Evolutionary conservation across 257 asterid genomes (phyloP).

Genomic region (Forsythia suspensa): DNA sequence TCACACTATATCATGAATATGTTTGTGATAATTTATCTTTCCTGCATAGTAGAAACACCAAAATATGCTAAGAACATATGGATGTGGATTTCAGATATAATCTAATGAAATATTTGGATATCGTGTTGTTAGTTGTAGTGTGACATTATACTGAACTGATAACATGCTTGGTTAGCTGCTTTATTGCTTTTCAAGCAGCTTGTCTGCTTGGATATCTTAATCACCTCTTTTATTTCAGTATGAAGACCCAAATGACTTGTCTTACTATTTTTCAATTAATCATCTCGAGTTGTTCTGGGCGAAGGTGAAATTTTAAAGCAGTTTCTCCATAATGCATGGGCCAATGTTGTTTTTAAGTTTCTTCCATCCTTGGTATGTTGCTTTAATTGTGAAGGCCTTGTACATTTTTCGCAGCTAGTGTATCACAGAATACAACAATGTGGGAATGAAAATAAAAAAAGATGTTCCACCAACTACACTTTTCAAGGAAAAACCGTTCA

Average conservation of each 20-base stretch:
- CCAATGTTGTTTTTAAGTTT: neutral
- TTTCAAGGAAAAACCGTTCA: neutral
- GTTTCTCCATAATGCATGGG: neutral
- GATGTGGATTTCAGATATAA: neutral
- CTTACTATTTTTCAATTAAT: neutral
- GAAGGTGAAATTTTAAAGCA: neutral
- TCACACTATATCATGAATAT: neutral
- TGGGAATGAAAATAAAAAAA: neutral
- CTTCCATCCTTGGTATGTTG: neutral
- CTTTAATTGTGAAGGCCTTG: neutral
- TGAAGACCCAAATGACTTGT: neutral
- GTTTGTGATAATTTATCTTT: neutral
- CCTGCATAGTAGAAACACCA: neutral
- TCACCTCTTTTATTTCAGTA: neutral
- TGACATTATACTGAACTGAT: neutral
- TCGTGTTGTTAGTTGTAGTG: neutral
- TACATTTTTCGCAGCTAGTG: neutral
- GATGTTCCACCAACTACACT: neutral
- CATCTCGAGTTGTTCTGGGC: neutral
- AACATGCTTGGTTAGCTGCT: neutral
- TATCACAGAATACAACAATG: neutral
- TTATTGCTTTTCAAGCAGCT: no score
- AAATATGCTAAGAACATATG: conserved; percentile 1
- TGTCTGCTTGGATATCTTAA: neutral
- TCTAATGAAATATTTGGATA: neutral